phyloP scores from a whole-genome alignment of 2,329 filamentous ascomycete genomes.

The Lasiodiplodia sp. region DNA sequence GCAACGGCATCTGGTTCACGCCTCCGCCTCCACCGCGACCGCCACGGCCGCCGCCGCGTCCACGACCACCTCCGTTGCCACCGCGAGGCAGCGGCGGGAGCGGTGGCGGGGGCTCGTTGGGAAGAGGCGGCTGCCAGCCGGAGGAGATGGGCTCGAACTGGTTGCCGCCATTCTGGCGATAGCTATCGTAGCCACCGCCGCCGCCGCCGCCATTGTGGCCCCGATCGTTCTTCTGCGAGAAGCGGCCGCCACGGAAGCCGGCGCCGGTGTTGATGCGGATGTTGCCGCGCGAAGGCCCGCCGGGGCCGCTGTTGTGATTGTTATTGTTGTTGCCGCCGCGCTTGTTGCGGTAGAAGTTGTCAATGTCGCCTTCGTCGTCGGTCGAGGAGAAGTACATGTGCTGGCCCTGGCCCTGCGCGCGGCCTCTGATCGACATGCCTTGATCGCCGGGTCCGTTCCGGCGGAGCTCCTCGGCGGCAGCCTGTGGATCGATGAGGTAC shows the following conservation, averaged over 20 bases:
- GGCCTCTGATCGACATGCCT: conserved; percentile 33
- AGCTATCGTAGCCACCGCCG: background rate
- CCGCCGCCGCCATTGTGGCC: background rate
- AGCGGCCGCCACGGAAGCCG: conserved; percentile 11
- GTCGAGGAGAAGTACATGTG: conserved; percentile 19
- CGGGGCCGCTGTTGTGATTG: background rate
- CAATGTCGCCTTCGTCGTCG: conserved; percentile 22
- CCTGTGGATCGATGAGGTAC: conserved; percentile 29
- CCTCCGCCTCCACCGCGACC: conserved; percentile 13
- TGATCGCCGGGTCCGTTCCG: conserved; percentile 3
- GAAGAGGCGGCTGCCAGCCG: conserved; percentile 23
- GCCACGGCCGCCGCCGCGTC: conserved; percentile 15
- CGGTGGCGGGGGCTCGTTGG: conserved; percentile 21
- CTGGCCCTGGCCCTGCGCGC: conserved; percentile 24
- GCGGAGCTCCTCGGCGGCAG: background rate
- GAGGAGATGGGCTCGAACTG: conserved; percentile 4
- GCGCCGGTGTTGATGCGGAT: conserved; percentile 26
- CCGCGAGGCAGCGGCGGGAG: conserved; percentile 10
- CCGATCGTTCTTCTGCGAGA: conserved; percentile 8
- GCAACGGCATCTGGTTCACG: conserved; percentile 7
- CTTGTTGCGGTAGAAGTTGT: conserved; percentile 29
- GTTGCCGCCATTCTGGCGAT: conserved; percentile 8
- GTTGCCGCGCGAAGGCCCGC: conserved; percentile 7
- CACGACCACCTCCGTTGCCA: conserved; percentile 13
- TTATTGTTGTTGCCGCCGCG: background rate